Evolutionary conservation across 2,329 filamentous ascomycete species (phyloP).

Genomic region (Leptodontidium sp.): DNA sequence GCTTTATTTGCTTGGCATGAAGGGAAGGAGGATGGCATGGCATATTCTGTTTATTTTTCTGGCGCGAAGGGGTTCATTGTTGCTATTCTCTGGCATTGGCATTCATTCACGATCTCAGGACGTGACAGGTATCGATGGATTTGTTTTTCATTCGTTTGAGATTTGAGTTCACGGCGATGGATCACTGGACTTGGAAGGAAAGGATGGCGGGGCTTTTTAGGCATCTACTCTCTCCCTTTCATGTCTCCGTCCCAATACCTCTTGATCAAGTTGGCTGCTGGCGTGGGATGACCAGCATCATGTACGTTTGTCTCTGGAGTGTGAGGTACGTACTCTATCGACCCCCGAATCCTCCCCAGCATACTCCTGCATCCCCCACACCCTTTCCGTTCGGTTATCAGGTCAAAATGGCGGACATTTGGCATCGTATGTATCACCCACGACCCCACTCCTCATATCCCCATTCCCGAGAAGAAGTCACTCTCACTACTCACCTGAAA

Average conservation of each 20-base stretch:
- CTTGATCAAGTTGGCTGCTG: conserved; percentile 26
- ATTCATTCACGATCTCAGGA: conserved; percentile 22
- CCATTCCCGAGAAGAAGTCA: not conserved
- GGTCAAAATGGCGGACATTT: not conserved
- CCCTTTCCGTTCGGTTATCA: not conserved
- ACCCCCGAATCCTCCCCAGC: conserved; percentile 21
- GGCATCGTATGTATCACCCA: conserved; percentile 35
- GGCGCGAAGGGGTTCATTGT: conserved; percentile 16
- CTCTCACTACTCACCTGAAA: conserved; percentile 46
- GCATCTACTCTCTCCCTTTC: conserved; percentile 39
- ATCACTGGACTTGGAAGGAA: not conserved
- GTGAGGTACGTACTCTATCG: conserved; percentile 43
- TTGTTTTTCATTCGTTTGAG: conserved; percentile 23
- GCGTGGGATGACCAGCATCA: conserved; percentile 30
- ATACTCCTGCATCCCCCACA: not conserved
- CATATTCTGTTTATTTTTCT: conserved; percentile 11
- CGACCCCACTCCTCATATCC: conserved; percentile 11
- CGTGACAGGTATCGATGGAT: conserved; percentile 11
- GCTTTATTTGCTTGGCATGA: conserved; percentile 29
- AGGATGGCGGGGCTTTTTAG: conserved; percentile 31
- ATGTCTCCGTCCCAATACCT: conserved; percentile 35
- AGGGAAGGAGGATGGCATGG: conserved; percentile 24
- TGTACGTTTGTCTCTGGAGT: conserved; percentile 24
- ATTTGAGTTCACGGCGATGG: conserved; percentile 8
- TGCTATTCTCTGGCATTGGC: conserved; percentile 20